phyloP scores from a whole-genome alignment of 805 yeast genomes.

The Saturnispora ahearnii region DNA sequence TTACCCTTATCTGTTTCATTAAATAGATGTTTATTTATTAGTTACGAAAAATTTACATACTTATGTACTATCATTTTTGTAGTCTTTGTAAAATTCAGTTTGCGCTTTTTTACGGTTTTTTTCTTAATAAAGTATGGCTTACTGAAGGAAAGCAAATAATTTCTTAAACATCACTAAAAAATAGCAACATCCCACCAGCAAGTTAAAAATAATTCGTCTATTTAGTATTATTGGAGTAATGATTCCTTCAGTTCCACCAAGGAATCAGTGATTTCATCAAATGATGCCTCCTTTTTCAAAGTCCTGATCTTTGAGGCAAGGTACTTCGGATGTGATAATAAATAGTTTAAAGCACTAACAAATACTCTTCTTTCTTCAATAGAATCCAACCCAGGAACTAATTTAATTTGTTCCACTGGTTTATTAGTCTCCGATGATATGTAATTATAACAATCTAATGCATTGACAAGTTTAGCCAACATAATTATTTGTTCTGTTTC shows the following conservation, averaged over 20 bases:
- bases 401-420: conserved; percentile 14
- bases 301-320: conserved; percentile 60
- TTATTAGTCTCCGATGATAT: conserved; percentile 20
- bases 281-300: conserved; percentile 46
- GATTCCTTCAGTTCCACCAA: conserved; percentile 45
- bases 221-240: conserved; percentile 18
- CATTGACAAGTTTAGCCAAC: conserved; percentile 47
- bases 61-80: no score
- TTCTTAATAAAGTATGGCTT: no score
- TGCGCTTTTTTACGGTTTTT: no score
- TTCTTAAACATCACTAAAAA: no score
- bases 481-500: conserved; percentile 65
- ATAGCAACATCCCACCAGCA: no score
- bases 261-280: conserved; percentile 38
- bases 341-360: conserved; percentile 52
- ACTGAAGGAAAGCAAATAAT: no score
- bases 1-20: no score
- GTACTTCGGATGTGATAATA: conserved; percentile 81
- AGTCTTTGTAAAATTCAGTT: no score
- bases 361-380: conserved; percentile 52
- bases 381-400: conserved; percentile 55
- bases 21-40: no score
- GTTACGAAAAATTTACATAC: no score
- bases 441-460: conserved; percentile 45
- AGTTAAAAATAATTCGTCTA: no score